Evolutionary conservation across 1,284 basidiomycete genomes (phyloP).

Genomic region (Ustilago hordei): DNA sequence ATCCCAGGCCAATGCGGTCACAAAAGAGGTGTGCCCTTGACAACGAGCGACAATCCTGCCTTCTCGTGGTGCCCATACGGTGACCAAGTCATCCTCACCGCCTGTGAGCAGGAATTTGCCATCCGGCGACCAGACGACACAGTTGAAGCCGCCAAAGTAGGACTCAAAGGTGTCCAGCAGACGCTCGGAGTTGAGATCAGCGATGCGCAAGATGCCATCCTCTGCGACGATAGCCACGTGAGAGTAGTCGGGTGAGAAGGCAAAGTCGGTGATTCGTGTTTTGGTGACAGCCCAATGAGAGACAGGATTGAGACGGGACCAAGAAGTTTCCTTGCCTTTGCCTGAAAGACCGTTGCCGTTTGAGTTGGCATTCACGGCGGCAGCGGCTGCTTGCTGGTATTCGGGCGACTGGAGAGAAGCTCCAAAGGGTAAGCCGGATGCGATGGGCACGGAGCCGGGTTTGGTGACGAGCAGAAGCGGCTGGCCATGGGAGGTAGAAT

Average conservation of each 20-base stretch:
- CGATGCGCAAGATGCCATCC: slow-evolving; percentile 60
- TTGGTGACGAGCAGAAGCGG: slow-evolving; percentile 49
- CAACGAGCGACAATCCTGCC: slow-evolving; percentile 85
- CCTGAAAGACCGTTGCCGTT: slow-evolving; percentile 44
- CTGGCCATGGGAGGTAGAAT: slow-evolving; percentile 13
- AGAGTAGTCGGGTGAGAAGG: slow-evolving; percentile 60
- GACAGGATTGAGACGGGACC: slow-evolving; percentile 59
- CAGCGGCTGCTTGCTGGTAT: slow-evolving; percentile 42
- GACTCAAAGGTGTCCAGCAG: slow-evolving; percentile 57
- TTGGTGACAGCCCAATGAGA: slow-evolving; percentile 59
- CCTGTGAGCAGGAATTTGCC: slow-evolving; percentile 88
- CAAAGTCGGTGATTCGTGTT: slow-evolving; percentile 57
- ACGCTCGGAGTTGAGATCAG: slow-evolving; percentile 59
- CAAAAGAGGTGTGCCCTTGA: slow-evolving; percentile 95
- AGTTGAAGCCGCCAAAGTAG: slow-evolving; percentile 75
- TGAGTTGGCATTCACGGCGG: slow-evolving; percentile 31
- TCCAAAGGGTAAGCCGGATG: slow-evolving; percentile 38
- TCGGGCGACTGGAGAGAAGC: slow-evolving; percentile 26
- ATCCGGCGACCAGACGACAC: slow-evolving; percentile 93
- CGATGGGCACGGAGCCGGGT: slow-evolving; percentile 41
- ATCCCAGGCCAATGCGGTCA: slow-evolving; percentile 90
- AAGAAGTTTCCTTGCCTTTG: slow-evolving; percentile 49
- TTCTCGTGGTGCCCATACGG: slow-evolving; percentile 70
- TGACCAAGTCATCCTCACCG: slow-evolving; percentile 93
- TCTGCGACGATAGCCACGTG: slow-evolving; percentile 59